Evolutionary conservation across 2,329 filamentous ascomycete species (phyloP).

Genomic region (Fusarium sp.): DNA sequence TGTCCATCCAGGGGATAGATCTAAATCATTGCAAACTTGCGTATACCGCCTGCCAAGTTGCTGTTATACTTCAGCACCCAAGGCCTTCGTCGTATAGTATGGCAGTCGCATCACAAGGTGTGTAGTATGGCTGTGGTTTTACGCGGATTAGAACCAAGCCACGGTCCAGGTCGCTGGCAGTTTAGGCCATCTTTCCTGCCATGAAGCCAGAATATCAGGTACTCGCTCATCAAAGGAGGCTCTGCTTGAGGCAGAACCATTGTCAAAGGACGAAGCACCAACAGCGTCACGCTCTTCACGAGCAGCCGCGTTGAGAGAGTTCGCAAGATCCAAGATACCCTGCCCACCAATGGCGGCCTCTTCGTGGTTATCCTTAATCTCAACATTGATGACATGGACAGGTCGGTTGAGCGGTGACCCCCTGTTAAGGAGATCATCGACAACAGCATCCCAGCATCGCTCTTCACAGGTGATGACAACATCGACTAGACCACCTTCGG

Average conservation of each 20-base stretch:
- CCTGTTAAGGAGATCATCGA: constrained; percentile 89
- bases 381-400: constrained; percentile 97
- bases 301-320: constrained; percentile 84
- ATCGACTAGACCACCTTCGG: constrained; percentile 90
- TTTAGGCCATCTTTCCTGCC: constrained; percentile 95
- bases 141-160: constrained; percentile 79
- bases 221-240: constrained; percentile 91
- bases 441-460: constrained; percentile 96
- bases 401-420: constrained; percentile 89
- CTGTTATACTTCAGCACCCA: neutral
- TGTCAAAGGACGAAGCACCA: constrained; percentile 74
- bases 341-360: constrained; percentile 91
- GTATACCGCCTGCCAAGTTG: neutral
- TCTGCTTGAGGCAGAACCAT: constrained; percentile 72
- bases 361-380: constrained; percentile 98
- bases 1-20: neutral
- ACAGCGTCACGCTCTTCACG: constrained; percentile 76
- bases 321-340: constrained; percentile 91
- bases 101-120: neutral
- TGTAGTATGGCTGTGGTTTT: neutral
- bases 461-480: constrained; percentile 98
- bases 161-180: constrained; percentile 93
- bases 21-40: neutral
- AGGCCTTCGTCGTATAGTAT: neutral
- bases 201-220: constrained; percentile 88